Conservation (phyloP, 1,284 basidiomycete genomes). For the Rhodotorula sp. region DNA sequence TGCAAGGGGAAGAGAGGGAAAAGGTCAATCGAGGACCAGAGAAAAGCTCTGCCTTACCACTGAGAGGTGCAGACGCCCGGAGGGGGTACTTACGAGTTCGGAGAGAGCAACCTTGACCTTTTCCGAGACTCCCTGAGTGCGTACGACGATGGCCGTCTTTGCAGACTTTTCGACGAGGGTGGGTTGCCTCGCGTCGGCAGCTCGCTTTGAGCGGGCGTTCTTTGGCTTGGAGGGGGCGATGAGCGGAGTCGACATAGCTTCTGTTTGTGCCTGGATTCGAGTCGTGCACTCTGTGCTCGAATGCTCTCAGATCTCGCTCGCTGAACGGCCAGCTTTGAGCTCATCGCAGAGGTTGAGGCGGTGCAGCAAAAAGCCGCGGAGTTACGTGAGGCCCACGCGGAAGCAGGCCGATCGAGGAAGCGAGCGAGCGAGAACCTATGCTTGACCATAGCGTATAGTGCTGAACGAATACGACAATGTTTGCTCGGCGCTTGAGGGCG, state of each 20-base stretch:
- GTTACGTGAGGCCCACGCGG: too few species aligned
- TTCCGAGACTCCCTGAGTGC: constrained; percentile 80
- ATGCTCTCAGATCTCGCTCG: too few species aligned
- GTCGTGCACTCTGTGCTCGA: background rate
- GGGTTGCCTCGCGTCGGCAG: constrained; percentile 77
- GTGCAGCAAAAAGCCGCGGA: too few species aligned
- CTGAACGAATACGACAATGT: too few species aligned
- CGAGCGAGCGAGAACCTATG: too few species aligned
- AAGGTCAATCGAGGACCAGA: background rate
- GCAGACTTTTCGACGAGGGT: constrained; percentile 80
- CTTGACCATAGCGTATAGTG: too few species aligned
- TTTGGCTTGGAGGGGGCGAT: constrained; percentile 73
- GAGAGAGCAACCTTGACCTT: constrained; percentile 76
- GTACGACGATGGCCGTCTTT: constrained; percentile 80
- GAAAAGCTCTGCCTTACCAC: background rate
- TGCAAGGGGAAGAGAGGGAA: background rate
- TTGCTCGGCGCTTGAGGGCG: too few species aligned
- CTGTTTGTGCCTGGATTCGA: background rate
- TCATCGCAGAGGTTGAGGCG: background rate
- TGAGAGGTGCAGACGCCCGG: background rate
- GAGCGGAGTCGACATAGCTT: constrained; percentile 27
- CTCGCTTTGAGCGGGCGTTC: constrained; percentile 96
- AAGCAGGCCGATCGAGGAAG: too few species aligned
- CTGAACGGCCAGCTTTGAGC: background rate
- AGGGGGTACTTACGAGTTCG: constrained; percentile 66